Evolutionary conservation across 257 asterid species (phyloP), one percentile per base, ranked within the genome.

Genomic region (Vinca minor): DNA sequence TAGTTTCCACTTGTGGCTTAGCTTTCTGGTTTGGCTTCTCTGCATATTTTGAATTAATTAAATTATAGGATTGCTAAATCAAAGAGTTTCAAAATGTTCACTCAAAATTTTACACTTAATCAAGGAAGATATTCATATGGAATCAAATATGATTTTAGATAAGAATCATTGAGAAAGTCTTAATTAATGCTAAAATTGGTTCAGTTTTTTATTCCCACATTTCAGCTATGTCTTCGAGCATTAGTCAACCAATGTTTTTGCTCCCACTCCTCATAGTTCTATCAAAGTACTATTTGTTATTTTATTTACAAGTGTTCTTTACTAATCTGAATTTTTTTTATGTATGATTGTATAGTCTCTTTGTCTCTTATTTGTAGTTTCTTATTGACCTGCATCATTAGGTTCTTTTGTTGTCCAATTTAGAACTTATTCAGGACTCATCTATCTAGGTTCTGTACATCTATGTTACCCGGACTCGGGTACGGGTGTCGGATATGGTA

Each of bases 401-500:
- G 31, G 48, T 38, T 65, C 10, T 25, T 13, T 47, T 46, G 31
- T 42, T 42, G 60, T 59, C 4, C 35, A 35, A 67, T 60, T 58
- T 11, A 3, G 17, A 47, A 21, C 53, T 23, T 36, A 7, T 2
- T 31, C 26, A 28, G 20, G 29, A 5, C 13, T 5, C 3, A 18
- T 44, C 15, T 31, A 29, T 20, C 18, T 45, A 17, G n/a, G n/a
- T n/a, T n/a, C n/a, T n/a, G n/a, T n/a, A n/a, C n/a, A n/a, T n/a
- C n/a, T n/a, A n/a, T n/a, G n/a, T n/a, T n/a, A n/a, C n/a, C n/a
- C n/a, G n/a, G n/a, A n/a, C n/a, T n/a, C n/a, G n/a, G n/a, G n/a
- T n/a, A n/a, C n/a, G n/a, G n/a, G n/a, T n/a, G n/a, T n/a, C n/a
- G n/a, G n/a, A n/a, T n/a, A n/a, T n/a, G n/a, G n/a, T n/a, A n/a